Evolutionary conservation across 306 rosid genomes (phyloP).

Genomic region (Corylus avellana): DNA sequence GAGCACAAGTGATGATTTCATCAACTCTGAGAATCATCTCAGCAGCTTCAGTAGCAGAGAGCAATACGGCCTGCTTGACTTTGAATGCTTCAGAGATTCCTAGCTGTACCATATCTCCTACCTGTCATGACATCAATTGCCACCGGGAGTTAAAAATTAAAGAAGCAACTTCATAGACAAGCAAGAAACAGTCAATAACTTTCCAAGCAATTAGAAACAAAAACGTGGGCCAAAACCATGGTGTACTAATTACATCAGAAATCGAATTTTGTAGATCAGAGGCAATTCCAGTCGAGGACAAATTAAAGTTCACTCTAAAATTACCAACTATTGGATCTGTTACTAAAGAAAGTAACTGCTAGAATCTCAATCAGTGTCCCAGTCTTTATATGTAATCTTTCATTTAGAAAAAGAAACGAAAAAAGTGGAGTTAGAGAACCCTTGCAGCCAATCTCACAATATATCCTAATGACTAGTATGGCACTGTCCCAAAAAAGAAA

Average conservation of each 20-base stretch:
- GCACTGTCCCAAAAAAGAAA: not conserved
- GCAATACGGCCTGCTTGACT: conserved; percentile 91
- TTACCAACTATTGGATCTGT: not conserved
- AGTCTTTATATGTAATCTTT: not conserved
- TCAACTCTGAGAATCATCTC: conserved; percentile 99
- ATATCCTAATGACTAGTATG: not conserved
- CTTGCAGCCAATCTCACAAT: not conserved
- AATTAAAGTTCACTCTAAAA: too few relatives aligned
- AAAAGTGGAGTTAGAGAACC: not conserved
- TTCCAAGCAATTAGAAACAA: not conserved
- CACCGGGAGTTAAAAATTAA: not conserved
- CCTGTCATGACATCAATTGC: conserved; percentile 43
- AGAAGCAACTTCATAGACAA: not conserved
- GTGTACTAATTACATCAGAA: not conserved
- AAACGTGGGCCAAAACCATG: not conserved
- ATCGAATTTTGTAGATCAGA: not conserved
- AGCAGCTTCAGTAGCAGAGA: conserved; percentile 94
- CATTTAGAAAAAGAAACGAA: too few relatives aligned
- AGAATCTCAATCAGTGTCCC: not conserved
- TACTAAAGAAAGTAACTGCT: not conserved
- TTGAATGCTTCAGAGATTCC: conserved; percentile 89
- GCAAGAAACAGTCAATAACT: not conserved
- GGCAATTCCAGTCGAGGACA: not conserved
- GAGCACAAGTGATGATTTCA: conserved; percentile 96
- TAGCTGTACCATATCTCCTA: conserved; percentile 82